Base-by-base conservation (phyloP, 1,284 basidiomycete genomes). In the Pascua sp. region DNA sequence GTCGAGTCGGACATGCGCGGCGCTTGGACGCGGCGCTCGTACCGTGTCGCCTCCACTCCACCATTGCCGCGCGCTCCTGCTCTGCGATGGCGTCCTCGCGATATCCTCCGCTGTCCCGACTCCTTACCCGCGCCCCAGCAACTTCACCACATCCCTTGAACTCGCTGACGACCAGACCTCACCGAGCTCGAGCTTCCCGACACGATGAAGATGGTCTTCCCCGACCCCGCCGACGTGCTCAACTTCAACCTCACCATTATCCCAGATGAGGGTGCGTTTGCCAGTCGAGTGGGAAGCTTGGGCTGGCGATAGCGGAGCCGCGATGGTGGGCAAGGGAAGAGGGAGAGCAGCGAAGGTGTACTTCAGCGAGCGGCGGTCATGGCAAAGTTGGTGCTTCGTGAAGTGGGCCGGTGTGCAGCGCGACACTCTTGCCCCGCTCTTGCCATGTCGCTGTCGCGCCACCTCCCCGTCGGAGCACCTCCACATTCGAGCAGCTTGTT, bases 211-310 rank as follows among this genome's bases (percentile, higher is more conserved):
- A 96, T 91, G 36, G 75, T 89, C 70, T 97, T 97, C 76, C 86
- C 92, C 17, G 89, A 98, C 82, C 86, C 92, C 57, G 81, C 84
- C 57, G 89, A 98, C 82, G 86, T 97, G 66, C 87, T 98, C 75
- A 94, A 97, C 83, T 98, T 99, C 77, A 88, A 85, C 49, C 84
- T 99, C 43, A 92, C 88, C 61, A 97, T 99, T 72, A 88, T 86
- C 44, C 96, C 96, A 11, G 96, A 99, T 77, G 96, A 98, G 81
- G 95, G 94, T 91, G 65, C 64, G 81, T 62, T 40, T 12, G 42
- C 13, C 15, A 17, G 13, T 15, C 32, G 47, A 10, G 18, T 32
- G 24, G 24, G 7, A 32, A 32, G 4, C 24, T 7, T 32, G 24
- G 43, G 8, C 46, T 16, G 8, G 7, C 44, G 5, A 18, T 12